A percentile compares a stretch with the other conserved stretches of the same genome.
Conservation (phyloP, 257 asterid genomes). For the Leptodermis oblonga region DNA sequence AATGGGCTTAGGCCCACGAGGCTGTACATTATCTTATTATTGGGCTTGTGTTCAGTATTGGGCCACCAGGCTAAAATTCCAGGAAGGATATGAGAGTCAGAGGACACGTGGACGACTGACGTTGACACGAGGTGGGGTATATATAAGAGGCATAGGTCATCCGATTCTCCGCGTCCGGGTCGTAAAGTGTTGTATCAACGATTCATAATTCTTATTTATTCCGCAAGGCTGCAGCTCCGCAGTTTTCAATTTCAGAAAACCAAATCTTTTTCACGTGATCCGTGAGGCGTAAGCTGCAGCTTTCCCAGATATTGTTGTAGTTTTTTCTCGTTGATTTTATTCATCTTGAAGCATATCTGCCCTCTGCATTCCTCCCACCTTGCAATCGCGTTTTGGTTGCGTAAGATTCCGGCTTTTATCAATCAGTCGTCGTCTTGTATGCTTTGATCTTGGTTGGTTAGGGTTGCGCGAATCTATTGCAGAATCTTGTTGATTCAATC, state of each 20-base stretch:
- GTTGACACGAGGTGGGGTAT: too few species aligned
- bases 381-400: not conserved
- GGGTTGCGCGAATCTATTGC: not conserved
- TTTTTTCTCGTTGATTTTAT: not conserved
- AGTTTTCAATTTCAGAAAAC: not conserved
- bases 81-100: too few species aligned
- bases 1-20: too few species aligned
- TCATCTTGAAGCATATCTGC: not conserved
- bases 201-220: too few species aligned
- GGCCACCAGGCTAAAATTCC: too few species aligned
- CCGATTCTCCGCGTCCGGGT: too few species aligned
- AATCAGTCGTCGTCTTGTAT: not conserved
- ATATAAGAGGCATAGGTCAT: too few species aligned
- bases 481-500: not conserved
- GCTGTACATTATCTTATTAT: too few species aligned
- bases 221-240: too few species aligned
- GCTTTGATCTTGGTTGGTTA: not conserved
- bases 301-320: not conserved
- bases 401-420: not conserved
- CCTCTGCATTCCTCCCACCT: not conserved
- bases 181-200: too few species aligned
- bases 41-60: too few species aligned
- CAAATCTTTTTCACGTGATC: not conserved
- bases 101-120: too few species aligned
- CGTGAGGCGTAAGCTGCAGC: not conserved